Evolutionary conservation across 345 rosid genomes (phyloP), one percentile per base, ranked within the genome.

Genomic region (Hevea brasiliensis): DNA sequence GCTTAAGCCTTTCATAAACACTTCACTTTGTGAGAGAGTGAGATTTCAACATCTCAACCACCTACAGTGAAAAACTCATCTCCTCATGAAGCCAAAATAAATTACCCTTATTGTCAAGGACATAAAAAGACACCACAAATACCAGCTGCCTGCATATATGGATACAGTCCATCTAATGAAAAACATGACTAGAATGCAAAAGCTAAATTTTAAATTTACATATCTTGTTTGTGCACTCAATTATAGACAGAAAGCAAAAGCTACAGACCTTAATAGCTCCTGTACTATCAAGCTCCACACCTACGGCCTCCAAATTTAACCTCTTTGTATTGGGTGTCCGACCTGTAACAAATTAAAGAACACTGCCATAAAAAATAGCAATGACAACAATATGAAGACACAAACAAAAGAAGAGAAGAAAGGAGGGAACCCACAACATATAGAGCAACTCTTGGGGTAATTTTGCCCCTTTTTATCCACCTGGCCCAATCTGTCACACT

Each of bases 231-330:
- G 58, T 15, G 48, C 18, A 45, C 62, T 8, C 20, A 59, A 42
- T 3, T 57, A 32, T 50, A 35, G 21, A 57, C 8, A n/a, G 26
- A 15, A 23, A 61, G 37, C 23, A 68, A 54, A 32, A 32, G 37
- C 40, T 67, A 32, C 37, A 1, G 26, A 96, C 99, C 99, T 93
- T 96, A 50, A 96, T 81, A 58, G 98, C 98, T 84, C 99, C 98
- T 45, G 74, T 66, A 20, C 60, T 9, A 74, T 96, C 97, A 83
- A 89, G 77, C 84, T 93, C 89, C 78, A 93, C 93, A 40, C 99
- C 99, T 45, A 76, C 95, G 71, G 97, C 90, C 79, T 86, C 86
- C 85, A 96, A 85, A 82, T 93, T 96, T 72, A 96, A 85, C 80
- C 98, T 87, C 84, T 87, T 93, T n/a, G 99, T 78, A 68, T 91